Conservation (phyloP, 2,329 filamentous ascomycete species). For the Aspergillus brasiliensis region DNA sequence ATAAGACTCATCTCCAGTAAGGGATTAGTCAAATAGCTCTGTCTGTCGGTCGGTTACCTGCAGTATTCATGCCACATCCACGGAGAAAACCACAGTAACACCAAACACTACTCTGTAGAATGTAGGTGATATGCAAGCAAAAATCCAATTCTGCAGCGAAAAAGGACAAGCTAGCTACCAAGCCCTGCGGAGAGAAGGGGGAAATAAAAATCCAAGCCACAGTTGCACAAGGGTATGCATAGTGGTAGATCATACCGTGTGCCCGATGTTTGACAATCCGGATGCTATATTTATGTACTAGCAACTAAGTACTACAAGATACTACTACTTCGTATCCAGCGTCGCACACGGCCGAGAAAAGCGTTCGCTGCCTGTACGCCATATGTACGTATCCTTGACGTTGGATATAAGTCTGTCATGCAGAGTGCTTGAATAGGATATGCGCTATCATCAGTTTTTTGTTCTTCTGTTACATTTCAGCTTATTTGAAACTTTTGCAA, state of each 20-base stretch:
- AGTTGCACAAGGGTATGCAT: background rate
- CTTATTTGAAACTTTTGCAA: no score
- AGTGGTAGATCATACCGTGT: slow-evolving; percentile 1
- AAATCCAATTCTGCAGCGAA: background rate
- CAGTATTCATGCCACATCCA: no score
- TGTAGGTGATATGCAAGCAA: background rate
- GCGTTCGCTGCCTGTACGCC: no score
- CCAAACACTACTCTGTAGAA: background rate
- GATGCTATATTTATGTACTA: background rate
- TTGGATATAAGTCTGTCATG: background rate
- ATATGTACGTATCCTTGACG: background rate
- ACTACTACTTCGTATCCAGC: no score
- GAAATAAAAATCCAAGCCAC: background rate
- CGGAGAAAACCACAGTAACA: no score
- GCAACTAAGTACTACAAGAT: no score
- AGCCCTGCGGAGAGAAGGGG: background rate
- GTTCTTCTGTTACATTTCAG: background rate
- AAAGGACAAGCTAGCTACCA: background rate
- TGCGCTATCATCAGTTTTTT: background rate
- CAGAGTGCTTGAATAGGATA: background rate
- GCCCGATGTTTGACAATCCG: background rate
- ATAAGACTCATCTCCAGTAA: no score
- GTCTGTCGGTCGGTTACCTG: no score
- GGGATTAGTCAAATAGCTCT: no score
- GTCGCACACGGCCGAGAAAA: background rate